Base-by-base conservation (phyloP, 208 protist genomes). In the Crithidia acanthocephali region DNA sequence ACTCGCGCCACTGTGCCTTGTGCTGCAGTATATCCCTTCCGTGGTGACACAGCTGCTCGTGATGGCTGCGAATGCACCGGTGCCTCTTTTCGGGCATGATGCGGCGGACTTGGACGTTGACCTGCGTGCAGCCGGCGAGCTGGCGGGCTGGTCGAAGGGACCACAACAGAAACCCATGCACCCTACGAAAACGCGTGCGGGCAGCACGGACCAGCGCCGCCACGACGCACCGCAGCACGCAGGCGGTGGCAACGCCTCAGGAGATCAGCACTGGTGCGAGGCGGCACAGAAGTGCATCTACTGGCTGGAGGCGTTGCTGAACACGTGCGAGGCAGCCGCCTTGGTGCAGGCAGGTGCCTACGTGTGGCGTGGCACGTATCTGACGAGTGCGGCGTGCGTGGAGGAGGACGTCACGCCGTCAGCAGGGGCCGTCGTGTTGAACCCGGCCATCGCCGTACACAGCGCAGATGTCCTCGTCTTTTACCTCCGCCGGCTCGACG, bases 1-100 rank as follows among this genome's bases (percentile, higher is more conserved):
- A 40, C 63, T 66, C 35, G 63, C 64, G 33, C 57, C 71, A 15
- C 55, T 83, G 35, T 69, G 78, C 35, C 35, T 83, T 16, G 37
- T 83, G 2, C 22, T 83, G 28, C 40, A 60, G 40, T 69, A 72
- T 61, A 51, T 81, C 0, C 35, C 80, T 6, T n/a, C 16, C 0
- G 59, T 67, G 3, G 61, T 85, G 40, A 57, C 57, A 25, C 75
- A 85, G 59, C 68, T 85, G 40, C 66, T 82, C 4, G 61, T 74
- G 7, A 22, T 82, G 2, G 72, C 71, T n/a, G 22, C 77, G 4
- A 67, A 65, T 60, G 37, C 70, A 33, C 55, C 66, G 15, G 63
- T 61, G 58, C 18, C 72, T 11, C 40, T 64, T 7, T 78, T 72
- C 18, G 30, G 55, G 22, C 48, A 23, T 20, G 65, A 68, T 4